Conservation (phyloP, 352 stramenopile species). For the Peronospora destructor region DNA sequence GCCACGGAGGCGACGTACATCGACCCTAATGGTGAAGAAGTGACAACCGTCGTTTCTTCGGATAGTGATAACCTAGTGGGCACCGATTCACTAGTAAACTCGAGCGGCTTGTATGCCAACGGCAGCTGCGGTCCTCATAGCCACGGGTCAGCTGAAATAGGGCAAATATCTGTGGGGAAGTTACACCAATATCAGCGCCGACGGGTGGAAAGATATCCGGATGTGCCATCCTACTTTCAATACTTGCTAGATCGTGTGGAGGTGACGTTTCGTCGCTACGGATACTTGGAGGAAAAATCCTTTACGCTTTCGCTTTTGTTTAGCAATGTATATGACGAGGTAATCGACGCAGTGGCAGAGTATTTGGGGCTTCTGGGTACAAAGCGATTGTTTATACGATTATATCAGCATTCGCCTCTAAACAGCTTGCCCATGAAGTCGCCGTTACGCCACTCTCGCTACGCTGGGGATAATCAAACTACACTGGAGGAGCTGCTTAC, state of each 20-base stretch:
- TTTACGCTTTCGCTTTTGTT: conserved; percentile 50
- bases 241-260: conserved; percentile 81
- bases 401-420: conserved; percentile 77
- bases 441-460: conserved; percentile 60
- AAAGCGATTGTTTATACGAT: conserved; percentile 52
- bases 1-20: conserved; percentile 20
- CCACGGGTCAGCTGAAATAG: conserved; percentile 10
- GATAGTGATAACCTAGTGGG: conserved; percentile 15
- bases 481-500: conserved; percentile 68
- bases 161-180: conserved; percentile 7
- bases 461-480: conserved; percentile 45
- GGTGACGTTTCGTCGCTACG: conserved; percentile 56
- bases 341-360: conserved; percentile 51
- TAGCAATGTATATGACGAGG: conserved; percentile 68
- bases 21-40: conserved; percentile 23
- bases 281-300: conserved; percentile 37
- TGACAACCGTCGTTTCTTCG: conserved; percentile 15
- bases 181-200: conserved; percentile 3
- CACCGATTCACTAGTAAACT: conserved; percentile 4
- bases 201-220: conserved; percentile 44
- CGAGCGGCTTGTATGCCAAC: conserved; percentile 13
- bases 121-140: conserved; percentile 14
- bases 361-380: conserved; percentile 36
- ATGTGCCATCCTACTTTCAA: conserved; percentile 72
- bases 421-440: conserved; percentile 56